A percentile compares a stretch with the other conserved stretches of the same genome.
phyloP scores from a whole-genome alignment of 257 asterid genomes.

The Gynochthodes officinalis region DNA sequence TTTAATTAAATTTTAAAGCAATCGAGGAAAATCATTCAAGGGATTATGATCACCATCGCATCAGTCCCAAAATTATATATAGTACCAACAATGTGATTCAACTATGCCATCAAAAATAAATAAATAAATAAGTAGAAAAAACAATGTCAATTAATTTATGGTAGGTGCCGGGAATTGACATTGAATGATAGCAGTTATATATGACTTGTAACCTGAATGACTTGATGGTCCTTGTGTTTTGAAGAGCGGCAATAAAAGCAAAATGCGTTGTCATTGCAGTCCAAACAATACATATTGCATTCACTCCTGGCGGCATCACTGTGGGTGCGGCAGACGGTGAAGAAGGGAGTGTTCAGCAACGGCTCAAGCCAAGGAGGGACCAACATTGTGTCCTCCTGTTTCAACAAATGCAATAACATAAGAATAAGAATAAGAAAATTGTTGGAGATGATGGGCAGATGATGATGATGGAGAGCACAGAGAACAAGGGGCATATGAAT shows the following conservation, averaged over 20 bases:
- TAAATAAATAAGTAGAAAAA: background rate
- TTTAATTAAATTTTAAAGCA: too few species aligned
- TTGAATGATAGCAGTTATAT: conserved; percentile 37
- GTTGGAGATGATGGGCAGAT: background rate
- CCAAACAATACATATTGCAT: conserved; percentile 86
- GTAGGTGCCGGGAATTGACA: too few species aligned
- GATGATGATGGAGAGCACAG: background rate
- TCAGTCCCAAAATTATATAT: too few species aligned
- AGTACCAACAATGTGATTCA: conserved; percentile 12
- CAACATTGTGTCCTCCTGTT: conserved; percentile 48
- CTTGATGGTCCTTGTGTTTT: conserved; percentile 83
- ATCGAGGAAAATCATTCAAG: too few species aligned
- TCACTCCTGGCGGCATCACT: conserved; percentile 78
- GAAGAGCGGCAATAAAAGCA: conserved; percentile 89
- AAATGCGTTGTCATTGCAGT: conserved; percentile 66
- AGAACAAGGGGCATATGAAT: background rate
- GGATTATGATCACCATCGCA: too few species aligned
- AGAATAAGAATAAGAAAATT: background rate
- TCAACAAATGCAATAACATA: conserved; percentile 11
- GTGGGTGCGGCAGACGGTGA: conserved; percentile 70
- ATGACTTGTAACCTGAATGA: conserved; percentile 58
- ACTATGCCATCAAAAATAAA: background rate
- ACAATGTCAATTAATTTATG: background rate
- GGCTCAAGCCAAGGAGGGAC: conserved; percentile 90
- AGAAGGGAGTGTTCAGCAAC: conserved; percentile 57